Evolutionary conservation across 148 eudicot genomes (phyloP).

Genomic region (Persicaria tinctoria): DNA sequence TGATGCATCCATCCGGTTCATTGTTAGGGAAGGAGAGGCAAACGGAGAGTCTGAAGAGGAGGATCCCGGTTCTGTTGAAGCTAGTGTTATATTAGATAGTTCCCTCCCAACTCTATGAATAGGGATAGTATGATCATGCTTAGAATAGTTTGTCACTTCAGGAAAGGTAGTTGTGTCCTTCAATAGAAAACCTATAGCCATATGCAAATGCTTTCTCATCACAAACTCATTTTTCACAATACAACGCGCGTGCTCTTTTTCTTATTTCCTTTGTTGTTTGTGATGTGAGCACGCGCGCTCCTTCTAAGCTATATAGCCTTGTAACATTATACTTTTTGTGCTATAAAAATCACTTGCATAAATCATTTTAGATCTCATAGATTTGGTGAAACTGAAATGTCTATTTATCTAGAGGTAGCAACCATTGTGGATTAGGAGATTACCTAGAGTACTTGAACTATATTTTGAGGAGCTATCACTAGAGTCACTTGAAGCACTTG

Average conservation of each 20-base stretch:
- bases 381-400: not conserved
- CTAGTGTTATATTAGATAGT: constrained; percentile 14
- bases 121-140: constrained; percentile 10
- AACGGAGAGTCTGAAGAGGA: constrained; percentile 30
- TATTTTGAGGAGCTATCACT: constrained; percentile 41
- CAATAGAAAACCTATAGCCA: constrained; percentile 17
- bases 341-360: not conserved
- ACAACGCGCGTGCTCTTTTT: not conserved
- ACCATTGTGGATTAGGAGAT: constrained; percentile 2
- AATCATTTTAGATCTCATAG: not conserved
- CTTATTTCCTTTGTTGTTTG: no score
- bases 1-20: constrained; percentile 43
- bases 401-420: not conserved
- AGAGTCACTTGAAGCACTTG: constrained; percentile 41
- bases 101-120: constrained; percentile 13
- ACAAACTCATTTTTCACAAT: constrained; percentile 2
- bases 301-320: not conserved
- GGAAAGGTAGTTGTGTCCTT: not conserved
- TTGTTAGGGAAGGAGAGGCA: constrained; percentile 34
- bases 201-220: constrained; percentile 15
- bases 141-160: constrained; percentile 6
- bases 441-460: constrained; percentile 45
- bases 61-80: constrained; percentile 40
- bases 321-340: not conserved
- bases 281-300: no score